A percentile compares a stretch with the other conserved stretches of the same genome.
These are phyloP conservation scores for Wickerhamiella vanderwaltii DNA, from an alignment of 805 yeast species.

Conservation along the genomic window DNA sequence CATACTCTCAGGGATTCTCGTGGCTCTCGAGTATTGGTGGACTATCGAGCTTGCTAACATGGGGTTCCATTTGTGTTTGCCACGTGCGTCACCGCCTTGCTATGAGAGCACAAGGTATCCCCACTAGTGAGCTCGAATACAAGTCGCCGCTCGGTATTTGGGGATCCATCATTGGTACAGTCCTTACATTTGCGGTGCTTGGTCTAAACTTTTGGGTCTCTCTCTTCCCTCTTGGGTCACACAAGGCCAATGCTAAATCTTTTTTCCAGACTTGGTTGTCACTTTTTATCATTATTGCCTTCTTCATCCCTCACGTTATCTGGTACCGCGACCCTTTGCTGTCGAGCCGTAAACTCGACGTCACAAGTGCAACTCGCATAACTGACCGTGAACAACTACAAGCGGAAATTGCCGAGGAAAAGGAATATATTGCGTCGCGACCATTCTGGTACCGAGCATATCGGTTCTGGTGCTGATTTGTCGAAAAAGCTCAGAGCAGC, in stretches of 20 bases:
- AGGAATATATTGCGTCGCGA: conserved; percentile 7
- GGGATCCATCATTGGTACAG: conserved; percentile 54
- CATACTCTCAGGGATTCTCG: conserved; percentile 41
- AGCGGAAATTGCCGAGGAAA: conserved; percentile 14
- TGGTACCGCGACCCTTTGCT: conserved; percentile 16
- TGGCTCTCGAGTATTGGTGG: conserved; percentile 76
- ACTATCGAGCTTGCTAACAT: conserved; percentile 59
- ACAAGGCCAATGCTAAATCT: conserved; percentile 25
- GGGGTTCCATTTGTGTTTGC: conserved; percentile 62
- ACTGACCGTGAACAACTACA: conserved; percentile 15
- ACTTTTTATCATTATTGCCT: conserved; percentile 22
- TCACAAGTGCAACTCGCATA: conserved; percentile 17
- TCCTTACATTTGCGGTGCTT: conserved; percentile 47
- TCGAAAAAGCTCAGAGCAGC: too few species aligned
- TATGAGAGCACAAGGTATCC: conserved; percentile 51
- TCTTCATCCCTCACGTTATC: conserved; percentile 14
- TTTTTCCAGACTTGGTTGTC: conserved; percentile 49
- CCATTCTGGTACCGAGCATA: conserved; percentile 12
- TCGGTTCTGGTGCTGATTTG: conserved; percentile 17
- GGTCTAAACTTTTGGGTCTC: conserved; percentile 78
- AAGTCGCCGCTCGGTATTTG: conserved; percentile 52
- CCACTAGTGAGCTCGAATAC: conserved; percentile 55
- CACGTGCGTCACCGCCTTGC: conserved; percentile 59
- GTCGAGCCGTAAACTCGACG: conserved; percentile 15
- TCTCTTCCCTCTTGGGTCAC: conserved; percentile 51